Evolutionary conservation across 768 basidiomycete genomes (phyloP), one percentile per base, ranked within the genome.

Genomic region (Sarcodon aspratus): DNA sequence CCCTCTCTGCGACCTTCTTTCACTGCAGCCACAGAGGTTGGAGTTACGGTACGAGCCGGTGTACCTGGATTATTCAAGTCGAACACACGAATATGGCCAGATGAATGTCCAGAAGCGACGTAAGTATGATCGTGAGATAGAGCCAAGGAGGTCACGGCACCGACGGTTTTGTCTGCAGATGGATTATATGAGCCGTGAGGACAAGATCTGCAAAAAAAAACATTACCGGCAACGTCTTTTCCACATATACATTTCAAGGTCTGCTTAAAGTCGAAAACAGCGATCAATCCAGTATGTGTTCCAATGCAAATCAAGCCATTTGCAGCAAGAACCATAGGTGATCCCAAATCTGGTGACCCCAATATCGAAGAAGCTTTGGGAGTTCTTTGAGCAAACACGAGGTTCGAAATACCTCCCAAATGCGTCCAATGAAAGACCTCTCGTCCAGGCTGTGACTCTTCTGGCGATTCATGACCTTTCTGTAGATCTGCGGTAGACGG

Each of bases 61-160:
- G 61, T 68, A 47, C 79, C 73, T 1, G 86, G 82, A 31, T 78
- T 75, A 49, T 79, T 74, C 47, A 98, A 63, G 53, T 95, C 82
- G 62, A 84, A 98, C 1, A 99, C 72, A 57, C 87, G 84, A 43
- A 99, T 80, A 55, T 90, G 73, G 3, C 95, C 96, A 2, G 74
- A 75, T 6, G 78, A 70, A 64, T 98, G 91, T 0, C 96, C 96
- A 2, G 84, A 84, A 0, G 85, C 95, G 45, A 97, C 71, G 62
- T 82, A 96, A 1, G 94, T 97, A 56, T 92, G 90, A 60, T 99
- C 96, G 57, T 89, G 81, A 8, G 94, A 96, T 43, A 99, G 69
- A 0, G 90, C 83, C 11, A 99, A 64, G 1, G 94, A 86, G n/a
- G 88, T 94, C 7, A 92, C 86, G 11, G 88, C 64, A 15, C 91